These are phyloP conservation scores for Erythrophleum fordii DNA, from an alignment of 306 rosid species.

Conservation along the genomic window DNA sequence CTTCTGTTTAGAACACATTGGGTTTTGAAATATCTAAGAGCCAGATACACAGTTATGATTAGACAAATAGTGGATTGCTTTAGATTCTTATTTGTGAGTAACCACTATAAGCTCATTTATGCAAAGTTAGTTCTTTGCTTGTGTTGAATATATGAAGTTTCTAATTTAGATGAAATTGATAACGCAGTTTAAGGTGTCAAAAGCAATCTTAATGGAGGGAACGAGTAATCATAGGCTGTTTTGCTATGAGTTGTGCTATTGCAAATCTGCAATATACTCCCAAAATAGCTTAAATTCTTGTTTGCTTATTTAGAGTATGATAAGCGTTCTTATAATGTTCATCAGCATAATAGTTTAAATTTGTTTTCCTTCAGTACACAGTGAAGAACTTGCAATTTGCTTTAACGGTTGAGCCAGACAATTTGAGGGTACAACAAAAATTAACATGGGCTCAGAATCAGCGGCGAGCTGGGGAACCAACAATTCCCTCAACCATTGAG, in stretches of 20 bases:
- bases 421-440: conserved; percentile 50
- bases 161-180: conserved; percentile 1
- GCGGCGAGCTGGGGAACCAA: conserved; percentile 65
- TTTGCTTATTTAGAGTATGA: neutral
- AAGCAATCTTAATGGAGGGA: neutral
- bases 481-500: conserved; percentile 81
- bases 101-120: conserved; percentile 20
- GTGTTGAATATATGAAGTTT: conserved; percentile 9
- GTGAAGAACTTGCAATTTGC: conserved; percentile 22
- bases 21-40: conserved; percentile 17
- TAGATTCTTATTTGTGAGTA: conserved; percentile 1
- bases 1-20: neutral
- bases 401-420: conserved; percentile 20
- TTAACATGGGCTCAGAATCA: conserved; percentile 78
- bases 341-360: neutral
- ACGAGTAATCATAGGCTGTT: neutral
- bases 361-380: conserved; percentile 12
- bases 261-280: neutral
- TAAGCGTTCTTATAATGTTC: neutral
- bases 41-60: conserved; percentile 18
- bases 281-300: neutral
- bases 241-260: neutral
- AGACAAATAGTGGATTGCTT: conserved; percentile 8
- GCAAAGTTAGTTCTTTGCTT: neutral
- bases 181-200: conserved; percentile 3